Conservation (phyloP, 441 rosid species). For the Populus hybrid region DNA sequence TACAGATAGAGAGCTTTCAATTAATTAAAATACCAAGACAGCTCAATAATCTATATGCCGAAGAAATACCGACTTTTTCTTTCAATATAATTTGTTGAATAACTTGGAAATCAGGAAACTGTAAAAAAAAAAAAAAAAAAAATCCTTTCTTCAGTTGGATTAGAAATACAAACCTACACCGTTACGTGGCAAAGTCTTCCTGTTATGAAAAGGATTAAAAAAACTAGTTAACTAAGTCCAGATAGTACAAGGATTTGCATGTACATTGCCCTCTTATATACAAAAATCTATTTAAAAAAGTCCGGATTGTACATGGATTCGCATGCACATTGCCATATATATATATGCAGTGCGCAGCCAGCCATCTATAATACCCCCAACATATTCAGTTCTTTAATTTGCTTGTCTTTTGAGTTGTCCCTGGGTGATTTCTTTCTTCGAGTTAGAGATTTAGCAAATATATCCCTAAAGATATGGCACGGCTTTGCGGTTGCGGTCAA, state of each 20-base stretch:
- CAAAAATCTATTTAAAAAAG: too few relatives aligned
- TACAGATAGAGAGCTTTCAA: too few relatives aligned
- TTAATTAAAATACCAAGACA: too few relatives aligned
- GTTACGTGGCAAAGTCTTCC: background rate
- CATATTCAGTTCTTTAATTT: background rate
- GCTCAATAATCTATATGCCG: too few relatives aligned
- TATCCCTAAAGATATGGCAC: background rate
- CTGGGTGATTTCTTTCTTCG: background rate
- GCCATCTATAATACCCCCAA: background rate
- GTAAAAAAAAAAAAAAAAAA: too few relatives aligned
- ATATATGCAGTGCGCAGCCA: background rate
- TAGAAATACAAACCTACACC: background rate
- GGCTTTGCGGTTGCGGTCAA: background rate
- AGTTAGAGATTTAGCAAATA: background rate
- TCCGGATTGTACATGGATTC: background rate
- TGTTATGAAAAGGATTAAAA: too few relatives aligned
- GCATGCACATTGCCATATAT: background rate
- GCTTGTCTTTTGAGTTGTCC: background rate
- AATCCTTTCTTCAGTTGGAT: too few relatives aligned
- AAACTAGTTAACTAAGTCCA: background rate
- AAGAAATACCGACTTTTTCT: too few relatives aligned
- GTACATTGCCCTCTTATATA: too few relatives aligned
- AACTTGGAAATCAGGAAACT: background rate
- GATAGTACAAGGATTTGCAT: background rate
- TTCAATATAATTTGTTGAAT: background rate